Conservation (phyloP, 352 stramenopile species). For the Phytophthora macrochlamydospora region DNA sequence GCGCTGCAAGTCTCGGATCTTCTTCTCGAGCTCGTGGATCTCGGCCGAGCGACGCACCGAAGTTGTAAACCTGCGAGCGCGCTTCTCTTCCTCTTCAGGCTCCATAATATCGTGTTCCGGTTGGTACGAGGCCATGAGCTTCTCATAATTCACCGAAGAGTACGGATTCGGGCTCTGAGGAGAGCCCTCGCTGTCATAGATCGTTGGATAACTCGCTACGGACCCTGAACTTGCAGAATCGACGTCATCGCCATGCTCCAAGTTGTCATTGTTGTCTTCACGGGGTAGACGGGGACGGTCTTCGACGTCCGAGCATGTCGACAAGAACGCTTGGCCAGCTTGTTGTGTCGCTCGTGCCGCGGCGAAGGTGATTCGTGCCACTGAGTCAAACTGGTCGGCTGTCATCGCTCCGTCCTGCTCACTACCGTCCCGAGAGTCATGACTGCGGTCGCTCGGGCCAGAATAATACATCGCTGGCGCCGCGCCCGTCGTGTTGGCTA, state of each 20-base stretch:
- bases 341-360: constrained; percentile 57
- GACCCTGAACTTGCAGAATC: constrained; percentile 34
- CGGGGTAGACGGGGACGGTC: constrained; percentile 11
- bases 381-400: constrained; percentile 57
- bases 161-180: constrained; percentile 51
- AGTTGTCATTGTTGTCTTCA: constrained; percentile 17
- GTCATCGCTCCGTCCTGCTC: constrained; percentile 42
- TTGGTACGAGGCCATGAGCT: constrained; percentile 55
- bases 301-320: constrained; percentile 46
- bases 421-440: constrained; percentile 17
- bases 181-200: constrained; percentile 33
- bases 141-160: constrained; percentile 64
- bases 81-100: constrained; percentile 33
- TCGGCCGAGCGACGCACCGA: constrained; percentile 36
- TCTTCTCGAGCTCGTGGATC: constrained; percentile 62
- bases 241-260: constrained; percentile 18
- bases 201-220: constrained; percentile 43
- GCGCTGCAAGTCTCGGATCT: constrained; percentile 65
- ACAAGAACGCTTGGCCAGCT: constrained; percentile 64
- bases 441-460: constrained; percentile 28
- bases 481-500: constrained; percentile 47
- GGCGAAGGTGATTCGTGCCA: constrained; percentile 68
- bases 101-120: constrained; percentile 33
- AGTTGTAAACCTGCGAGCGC: constrained; percentile 22
- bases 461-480: constrained; percentile 43